Evolutionary conservation across 352 stramenopile genomes (phyloP), one percentile per base, ranked within the genome.

Genomic region (Globisporangium orthogonon): DNA sequence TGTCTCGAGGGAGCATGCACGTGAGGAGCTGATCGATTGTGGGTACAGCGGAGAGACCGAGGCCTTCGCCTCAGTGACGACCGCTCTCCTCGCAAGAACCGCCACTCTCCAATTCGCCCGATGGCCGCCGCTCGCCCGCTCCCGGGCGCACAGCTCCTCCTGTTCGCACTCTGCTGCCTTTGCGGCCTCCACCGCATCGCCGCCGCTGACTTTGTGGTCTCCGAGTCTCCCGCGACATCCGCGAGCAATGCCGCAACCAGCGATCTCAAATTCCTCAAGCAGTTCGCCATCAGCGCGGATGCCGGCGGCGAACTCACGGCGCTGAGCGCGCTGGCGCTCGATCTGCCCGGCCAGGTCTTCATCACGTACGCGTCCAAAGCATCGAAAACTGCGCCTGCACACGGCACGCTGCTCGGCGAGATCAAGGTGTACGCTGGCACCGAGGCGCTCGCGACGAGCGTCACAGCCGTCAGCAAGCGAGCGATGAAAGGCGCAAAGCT

Each of bases 321-420:
- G 40, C 5, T 57, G 13, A 13, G 14, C 29, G 52, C 41, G 3
- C 52, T 57, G 6, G 17, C 29, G 10, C 29, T 49, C 5, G 17
- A 50, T 29, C 30, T 57, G 15, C 52, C 52, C 6, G 52, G 41
- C 15, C 40, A 57, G 39, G 52, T 57, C 7, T 57, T 57, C 17
- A 40, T 50, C 52, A 50, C 52, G 40, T 57, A 57, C 52, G 52
- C 29, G 7, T 40, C 40, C 29, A 50, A 15, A 18, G 51, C 51
- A 5, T 48, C 43, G 43, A 29, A 13, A 11, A 48, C 15, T 23
- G 7, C n/a, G 9, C 7, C n/a, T 14, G 43, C 43, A 5, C 43
- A 48, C 43, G 43, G 43, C 17, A 14, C 43, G 7, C 43, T 48
- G 51, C 33, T 56, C 28, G 51, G 39, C 18, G 29, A 46, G 11